Evolutionary conservation across 257 asterid species (phyloP), one percentile per base, ranked within the genome.

Genomic region (Solanum virginianum): DNA sequence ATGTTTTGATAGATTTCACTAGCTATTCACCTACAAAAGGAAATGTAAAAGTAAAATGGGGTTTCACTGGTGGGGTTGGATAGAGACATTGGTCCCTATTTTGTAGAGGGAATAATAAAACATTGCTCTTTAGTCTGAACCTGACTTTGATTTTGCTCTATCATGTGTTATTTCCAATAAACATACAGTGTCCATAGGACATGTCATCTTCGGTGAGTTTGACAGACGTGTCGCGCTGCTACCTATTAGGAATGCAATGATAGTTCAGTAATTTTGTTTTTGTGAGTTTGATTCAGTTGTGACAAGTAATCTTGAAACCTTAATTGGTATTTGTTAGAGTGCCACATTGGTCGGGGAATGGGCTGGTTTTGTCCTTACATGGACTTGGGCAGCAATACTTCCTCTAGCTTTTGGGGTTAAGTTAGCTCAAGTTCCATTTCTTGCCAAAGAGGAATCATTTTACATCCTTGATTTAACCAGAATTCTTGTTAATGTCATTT

Each of bases 71-170:
- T 87, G 88, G 53, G 80, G 84, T 71, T 81, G 86, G 94, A 93
- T 86, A 79, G 91, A 74, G 93, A 90, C 94, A 87, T 71, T 69
- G 87, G 84, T 86, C 88, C 86, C 85, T 85, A 45, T 29, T 82
- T 45, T 63, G 60, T 82, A 62, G 17, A 63, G 45, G 71, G 75
- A 68, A 63, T 63, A 66, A 82, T 62, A 20, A 47, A 26, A 11
- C 62, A 7, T 24, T 59, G 56, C 18, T 54, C 39, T 57, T 77
- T 2, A 26, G 49, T 22, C 82, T 14, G 22, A 24, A 77, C 47
- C 1, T 51, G 47, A 45, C 17, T 75, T 77, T 77, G 82, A 77
- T 24, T 6, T 77, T 77, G 60, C 82, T 75, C 22, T 49, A n/a
- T 49, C 41, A 75, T 22, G 43, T 24, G 43, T 45, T 24, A 47